phyloP scores from a whole-genome alignment of 2,329 filamentous ascomycete genomes.

The Fusarium penzigii region DNA sequence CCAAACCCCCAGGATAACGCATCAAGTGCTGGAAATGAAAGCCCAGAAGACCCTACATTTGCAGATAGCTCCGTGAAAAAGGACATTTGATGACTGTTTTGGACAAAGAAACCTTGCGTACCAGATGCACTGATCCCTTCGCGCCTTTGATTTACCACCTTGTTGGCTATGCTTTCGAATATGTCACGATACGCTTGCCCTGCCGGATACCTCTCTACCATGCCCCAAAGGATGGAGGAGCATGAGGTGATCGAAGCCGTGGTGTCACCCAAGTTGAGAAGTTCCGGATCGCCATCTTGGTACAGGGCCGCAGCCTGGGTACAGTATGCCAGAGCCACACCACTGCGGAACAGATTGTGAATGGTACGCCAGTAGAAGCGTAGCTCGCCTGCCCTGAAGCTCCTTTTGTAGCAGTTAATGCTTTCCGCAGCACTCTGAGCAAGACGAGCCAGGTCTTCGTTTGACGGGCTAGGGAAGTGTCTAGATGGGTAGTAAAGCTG shows the following conservation, averaged over 20 bases:
- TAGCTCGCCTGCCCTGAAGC: slow-evolving; percentile 24
- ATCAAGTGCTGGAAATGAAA: too few species aligned
- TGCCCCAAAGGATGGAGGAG: slow-evolving; percentile 28
- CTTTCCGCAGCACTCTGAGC: slow-evolving; percentile 16
- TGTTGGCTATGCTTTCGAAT: slow-evolving; percentile 16
- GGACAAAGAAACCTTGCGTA: too few species aligned
- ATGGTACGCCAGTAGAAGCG: slow-evolving; percentile 32
- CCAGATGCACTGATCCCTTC: too few species aligned
- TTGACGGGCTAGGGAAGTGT: slow-evolving; percentile 10
- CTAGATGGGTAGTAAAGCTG: slow-evolving; percentile 23
- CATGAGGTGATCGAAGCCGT: slow-evolving; percentile 19
- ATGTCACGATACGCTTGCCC: slow-evolving; percentile 27
- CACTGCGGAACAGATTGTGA: slow-evolving; percentile 25
- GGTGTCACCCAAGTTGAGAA: slow-evolving; percentile 1
- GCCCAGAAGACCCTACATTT: too few species aligned
- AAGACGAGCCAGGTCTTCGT: slow-evolving; percentile 13
- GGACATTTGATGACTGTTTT: too few species aligned
- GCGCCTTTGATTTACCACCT: too few species aligned
- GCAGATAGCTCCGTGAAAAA: too few species aligned
- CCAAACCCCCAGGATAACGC: too few species aligned
- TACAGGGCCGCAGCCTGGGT: neutral
- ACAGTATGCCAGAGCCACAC: slow-evolving; percentile 25
- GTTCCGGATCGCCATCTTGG: neutral
- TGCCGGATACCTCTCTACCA: slow-evolving; percentile 30
- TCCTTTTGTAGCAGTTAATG: slow-evolving; percentile 18